Conservation (phyloP, 768 basidiomycete species). For the Tricholoma matsutake region DNA sequence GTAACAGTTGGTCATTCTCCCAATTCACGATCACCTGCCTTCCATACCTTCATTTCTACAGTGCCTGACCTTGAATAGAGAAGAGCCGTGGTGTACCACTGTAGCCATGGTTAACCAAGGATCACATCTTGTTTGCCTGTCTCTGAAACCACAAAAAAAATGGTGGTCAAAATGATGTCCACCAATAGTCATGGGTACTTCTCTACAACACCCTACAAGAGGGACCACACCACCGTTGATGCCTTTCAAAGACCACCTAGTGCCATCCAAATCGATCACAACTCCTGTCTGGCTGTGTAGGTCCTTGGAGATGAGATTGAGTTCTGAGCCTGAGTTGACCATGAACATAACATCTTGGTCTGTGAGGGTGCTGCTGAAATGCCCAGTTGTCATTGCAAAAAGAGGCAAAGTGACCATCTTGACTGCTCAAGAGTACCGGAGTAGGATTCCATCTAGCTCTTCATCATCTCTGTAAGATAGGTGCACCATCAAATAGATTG, state of each 20-base stretch:
- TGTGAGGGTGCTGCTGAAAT: conserved; percentile 9
- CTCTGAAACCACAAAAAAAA: conserved; percentile 17
- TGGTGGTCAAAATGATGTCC: conserved; percentile 24
- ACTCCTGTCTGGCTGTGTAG: conserved; percentile 5
- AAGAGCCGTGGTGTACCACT: conserved; percentile 17
- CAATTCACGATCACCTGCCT: conserved; percentile 15
- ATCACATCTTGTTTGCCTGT: conserved; percentile 15
- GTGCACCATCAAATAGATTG: background rate
- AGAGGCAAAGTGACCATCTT: too few species aligned
- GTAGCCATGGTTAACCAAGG: conserved; percentile 22
- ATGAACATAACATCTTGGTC: conserved; percentile 13
- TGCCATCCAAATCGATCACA: conserved; percentile 18
- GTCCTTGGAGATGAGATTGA: too few species aligned
- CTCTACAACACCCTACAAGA: conserved; percentile 14
- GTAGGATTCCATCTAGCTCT: background rate
- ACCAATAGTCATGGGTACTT: conserved; percentile 18
- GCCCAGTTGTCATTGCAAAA: conserved; percentile 13
- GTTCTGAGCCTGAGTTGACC: conserved; percentile 24
- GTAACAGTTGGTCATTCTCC: too few species aligned
- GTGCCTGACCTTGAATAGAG: conserved; percentile 9
- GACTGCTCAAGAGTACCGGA: conserved; percentile 7
- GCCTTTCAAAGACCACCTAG: conserved; percentile 24
- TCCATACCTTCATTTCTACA: conserved; percentile 17
- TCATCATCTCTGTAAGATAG: background rate
- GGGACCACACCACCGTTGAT: conserved; percentile 16